These are phyloP conservation scores for Ophiostoma sp. DNA, from an alignment of 2,329 filamentous ascomycete genomes.

Conservation along the genomic window DNA sequence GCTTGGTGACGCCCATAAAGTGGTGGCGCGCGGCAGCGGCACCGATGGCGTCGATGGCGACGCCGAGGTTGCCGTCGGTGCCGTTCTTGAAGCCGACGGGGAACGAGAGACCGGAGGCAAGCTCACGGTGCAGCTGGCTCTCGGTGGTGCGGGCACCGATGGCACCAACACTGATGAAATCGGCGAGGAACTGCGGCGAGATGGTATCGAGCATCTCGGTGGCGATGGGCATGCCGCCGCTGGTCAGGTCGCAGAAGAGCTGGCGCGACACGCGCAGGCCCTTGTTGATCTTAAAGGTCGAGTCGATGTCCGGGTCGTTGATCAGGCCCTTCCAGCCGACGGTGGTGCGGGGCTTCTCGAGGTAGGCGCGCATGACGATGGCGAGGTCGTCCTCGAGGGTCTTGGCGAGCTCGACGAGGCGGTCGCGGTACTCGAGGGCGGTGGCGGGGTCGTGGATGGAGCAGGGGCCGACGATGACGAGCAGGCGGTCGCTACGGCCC, in stretches of 20 bases:
- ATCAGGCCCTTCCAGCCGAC: constrained; percentile 99
- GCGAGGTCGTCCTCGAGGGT: constrained; percentile 77
- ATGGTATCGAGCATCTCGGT: constrained; percentile 99
- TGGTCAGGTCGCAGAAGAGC: constrained; percentile 86
- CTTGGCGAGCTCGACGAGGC: constrained; percentile 69
- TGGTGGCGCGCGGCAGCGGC: constrained; percentile 81
- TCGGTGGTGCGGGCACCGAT: constrained; percentile 96
- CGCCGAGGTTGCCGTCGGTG: constrained; percentile 83
- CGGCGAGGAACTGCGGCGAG: constrained; percentile 93
- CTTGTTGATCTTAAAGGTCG: constrained; percentile 98
- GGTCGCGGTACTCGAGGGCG: constrained; percentile 80
- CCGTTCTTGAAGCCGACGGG: constrained; percentile 99
- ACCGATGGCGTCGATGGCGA: constrained; percentile 94
- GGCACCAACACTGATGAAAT: constrained; percentile 90
- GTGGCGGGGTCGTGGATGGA: constrained; percentile 90
- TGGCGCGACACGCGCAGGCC: constrained; percentile 86
- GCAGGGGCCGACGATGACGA: constrained; percentile 93
- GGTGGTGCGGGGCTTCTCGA: constrained; percentile 96
- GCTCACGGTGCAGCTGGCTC: constrained; percentile 90
- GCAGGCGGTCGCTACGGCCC: constrained; percentile 74
- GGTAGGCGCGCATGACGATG: constrained; percentile 97
- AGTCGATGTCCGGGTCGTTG: constrained; percentile 97
- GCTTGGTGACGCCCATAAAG: constrained; percentile 98
- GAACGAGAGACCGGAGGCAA: constrained; percentile 92
- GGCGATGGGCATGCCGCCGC: constrained; percentile 85